phyloP scores from a whole-genome alignment of 192 early-diverging fungal genomes.

The Jimgerdemannia flammicorona region DNA sequence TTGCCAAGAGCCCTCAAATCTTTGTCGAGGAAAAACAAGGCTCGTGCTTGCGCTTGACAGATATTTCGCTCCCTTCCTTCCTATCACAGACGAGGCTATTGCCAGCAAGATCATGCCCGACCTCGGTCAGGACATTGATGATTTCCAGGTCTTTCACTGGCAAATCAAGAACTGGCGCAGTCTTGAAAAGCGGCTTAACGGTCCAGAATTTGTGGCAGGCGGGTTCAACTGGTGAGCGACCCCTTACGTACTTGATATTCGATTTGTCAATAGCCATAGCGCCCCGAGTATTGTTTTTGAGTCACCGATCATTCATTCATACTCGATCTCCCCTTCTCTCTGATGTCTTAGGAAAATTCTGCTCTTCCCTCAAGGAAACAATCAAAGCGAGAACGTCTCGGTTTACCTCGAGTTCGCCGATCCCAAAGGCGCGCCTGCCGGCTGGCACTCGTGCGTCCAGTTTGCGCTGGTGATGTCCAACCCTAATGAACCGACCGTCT shows the following conservation, averaged over 20 bases:
- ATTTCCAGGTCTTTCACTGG: conserved; percentile 37
- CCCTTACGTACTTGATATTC: neutral
- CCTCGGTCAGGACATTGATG: conserved; percentile 32
- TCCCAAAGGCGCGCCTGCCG: conserved; percentile 43
- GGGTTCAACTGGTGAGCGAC: conserved; percentile 40
- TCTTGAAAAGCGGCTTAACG: conserved; percentile 40
- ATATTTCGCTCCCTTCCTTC: too few species aligned
- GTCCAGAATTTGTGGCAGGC: conserved; percentile 43
- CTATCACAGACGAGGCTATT: conserved; percentile 28
- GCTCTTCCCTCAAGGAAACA: conserved; percentile 89
- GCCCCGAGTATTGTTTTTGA: too few species aligned
- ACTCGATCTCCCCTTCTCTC: neutral
- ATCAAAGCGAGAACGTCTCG: conserved; percentile 60
- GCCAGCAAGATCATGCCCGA: conserved; percentile 34
- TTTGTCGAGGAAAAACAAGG: too few species aligned
- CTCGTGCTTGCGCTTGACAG: too few species aligned
- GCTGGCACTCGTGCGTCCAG: conserved; percentile 82
- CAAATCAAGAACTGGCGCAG: conserved; percentile 29
- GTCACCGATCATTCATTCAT: too few species aligned
- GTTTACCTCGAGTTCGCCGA: conserved; percentile 87
- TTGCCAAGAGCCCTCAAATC: neutral
- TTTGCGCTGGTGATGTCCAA: conserved; percentile 81
- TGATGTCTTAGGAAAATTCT: conserved; percentile 68
- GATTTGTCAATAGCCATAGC: neutral
- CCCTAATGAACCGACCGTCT: conserved; percentile 58